Base-by-base conservation (phyloP, 2,329 filamentous ascomycete genomes). In the Alternaria triticina region DNA sequence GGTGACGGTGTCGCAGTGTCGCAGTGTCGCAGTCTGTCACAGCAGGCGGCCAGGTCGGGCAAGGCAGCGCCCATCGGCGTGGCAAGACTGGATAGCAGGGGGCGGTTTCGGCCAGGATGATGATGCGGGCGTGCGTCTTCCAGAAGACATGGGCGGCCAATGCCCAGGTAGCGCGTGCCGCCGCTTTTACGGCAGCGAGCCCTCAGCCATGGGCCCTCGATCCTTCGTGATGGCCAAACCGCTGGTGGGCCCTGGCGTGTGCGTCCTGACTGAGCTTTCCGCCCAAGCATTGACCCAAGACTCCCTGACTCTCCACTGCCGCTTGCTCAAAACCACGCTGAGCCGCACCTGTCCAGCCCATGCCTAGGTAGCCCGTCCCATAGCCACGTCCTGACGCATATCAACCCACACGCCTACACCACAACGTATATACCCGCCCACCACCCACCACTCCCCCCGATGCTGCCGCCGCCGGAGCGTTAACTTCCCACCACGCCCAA, bases 241-340 rank as follows among this genome's bases (percentile, higher is more conserved):
- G 64, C 50, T 60, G 60, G 68, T 57, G 59, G 59, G 61, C 33
- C 63, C 50, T 64, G 62, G 63, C 61, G 62, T 62, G 65, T 66
- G 64, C 64, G 22, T 58, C 46, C 65, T 69, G 65, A 68, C 67
- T 65, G 66, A 69, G 62, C 65, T 64, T 64, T 64, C 65, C 58
- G 65, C 67, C 66, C 65, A 66, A 59, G 67, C 67, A 68, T 54
- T 60, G 67, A 59, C 61, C 61, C 64, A 63, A 51, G 61, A 49
- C 62, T 67, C 61, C 64, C 67, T 69, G 67, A 64, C 62, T 64
- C 65, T 67, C 60, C 49, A 44, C 51, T 36, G 46, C 51, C 57
- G 64, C 66, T 70, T 70, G 64, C 75, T 79, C 76, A 77, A 77
- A 79, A 78, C 74, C 74, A 76, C 73, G 71, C 74, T 70, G 74